phyloP scores from a whole-genome alignment of 2,329 filamentous ascomycete species.

The Xylariaceae sp. region DNA sequence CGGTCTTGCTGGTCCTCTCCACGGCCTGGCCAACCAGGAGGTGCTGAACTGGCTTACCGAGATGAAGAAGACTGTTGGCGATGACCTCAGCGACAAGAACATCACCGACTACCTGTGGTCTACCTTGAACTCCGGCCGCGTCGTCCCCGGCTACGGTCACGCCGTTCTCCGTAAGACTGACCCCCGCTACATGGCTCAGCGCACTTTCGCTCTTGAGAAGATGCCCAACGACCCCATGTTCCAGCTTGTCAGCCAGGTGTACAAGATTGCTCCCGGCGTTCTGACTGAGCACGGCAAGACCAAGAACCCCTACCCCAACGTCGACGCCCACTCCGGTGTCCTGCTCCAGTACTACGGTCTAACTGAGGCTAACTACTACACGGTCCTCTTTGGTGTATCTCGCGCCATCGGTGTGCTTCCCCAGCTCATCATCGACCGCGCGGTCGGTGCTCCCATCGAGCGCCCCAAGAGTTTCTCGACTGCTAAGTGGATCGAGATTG shows the following conservation, averaged over 20 bases:
- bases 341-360: conserved; percentile 99
- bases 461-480: conserved; percentile 98
- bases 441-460: conserved; percentile 94
- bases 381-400: conserved; percentile 97
- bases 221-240: conserved; percentile 98
- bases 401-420: conserved; percentile 97
- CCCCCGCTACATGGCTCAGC: conserved; percentile 97
- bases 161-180: conserved; percentile 99
- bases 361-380: conserved; percentile 99
- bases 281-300: conserved; percentile 99
- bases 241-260: conserved; percentile 99
- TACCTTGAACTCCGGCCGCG: conserved; percentile 90
- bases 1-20: conserved; percentile 94
- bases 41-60: conserved; percentile 98
- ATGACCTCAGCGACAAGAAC: conserved; percentile 91
- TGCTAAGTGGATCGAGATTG: conserved; percentile 91
- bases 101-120: conserved; percentile 99
- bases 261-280: conserved; percentile 98
- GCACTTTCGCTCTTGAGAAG: conserved; percentile 89
- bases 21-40: conserved; percentile 99
- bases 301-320: conserved; percentile 99
- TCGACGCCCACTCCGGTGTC: conserved; percentile 97
- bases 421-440: conserved; percentile 99
- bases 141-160: conserved; percentile 97
- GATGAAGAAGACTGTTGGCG: conserved; percentile 95